Evolutionary conservation across 1,284 basidiomycete genomes (phyloP).

Genomic region (Paramarasmius palmivorus): DNA sequence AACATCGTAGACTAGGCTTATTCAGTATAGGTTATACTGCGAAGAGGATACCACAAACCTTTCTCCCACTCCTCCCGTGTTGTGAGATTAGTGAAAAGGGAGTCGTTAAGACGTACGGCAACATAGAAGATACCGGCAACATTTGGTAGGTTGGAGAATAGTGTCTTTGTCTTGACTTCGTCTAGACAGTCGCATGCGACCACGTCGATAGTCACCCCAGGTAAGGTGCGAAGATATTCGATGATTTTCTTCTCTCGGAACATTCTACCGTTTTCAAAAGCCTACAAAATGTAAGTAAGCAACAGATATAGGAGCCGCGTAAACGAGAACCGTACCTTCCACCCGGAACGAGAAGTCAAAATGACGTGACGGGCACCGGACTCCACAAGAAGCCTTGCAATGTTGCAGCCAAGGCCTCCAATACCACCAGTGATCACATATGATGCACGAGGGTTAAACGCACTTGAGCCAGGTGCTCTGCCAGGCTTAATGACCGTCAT

Average conservation of each 20-base stretch:
- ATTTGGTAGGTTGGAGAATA: background rate
- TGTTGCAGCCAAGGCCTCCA: background rate
- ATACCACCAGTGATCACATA: conserved; percentile 1
- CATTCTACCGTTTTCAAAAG: no score
- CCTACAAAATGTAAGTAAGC: no score
- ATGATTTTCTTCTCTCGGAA: no score
- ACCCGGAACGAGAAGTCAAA: conserved; percentile 3
- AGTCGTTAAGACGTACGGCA: conserved; percentile 18
- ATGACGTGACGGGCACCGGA: conserved; percentile 1
- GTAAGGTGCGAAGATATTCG: no score
- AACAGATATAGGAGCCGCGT: no score
- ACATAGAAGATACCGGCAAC: conserved; percentile 19
- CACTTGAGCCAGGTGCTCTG: background rate
- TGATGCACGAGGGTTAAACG: background rate
- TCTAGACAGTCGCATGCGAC: no score
- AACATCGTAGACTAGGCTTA: background rate
- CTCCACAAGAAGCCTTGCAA: background rate
- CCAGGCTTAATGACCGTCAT: conserved; percentile 2
- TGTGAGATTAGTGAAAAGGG: conserved; percentile 16
- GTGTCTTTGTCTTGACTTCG: no score
- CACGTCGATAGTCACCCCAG: no score
- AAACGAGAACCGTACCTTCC: background rate
- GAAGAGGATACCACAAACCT: conserved; percentile 14
- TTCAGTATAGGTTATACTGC: no score
- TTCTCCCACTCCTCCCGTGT: conserved; percentile 17